A percentile compares a stretch with the other conserved stretches of the same genome.
Evolutionary conservation across 352 stramenopile species (phyloP).

Genomic region (Plasmopara muralis): DNA sequence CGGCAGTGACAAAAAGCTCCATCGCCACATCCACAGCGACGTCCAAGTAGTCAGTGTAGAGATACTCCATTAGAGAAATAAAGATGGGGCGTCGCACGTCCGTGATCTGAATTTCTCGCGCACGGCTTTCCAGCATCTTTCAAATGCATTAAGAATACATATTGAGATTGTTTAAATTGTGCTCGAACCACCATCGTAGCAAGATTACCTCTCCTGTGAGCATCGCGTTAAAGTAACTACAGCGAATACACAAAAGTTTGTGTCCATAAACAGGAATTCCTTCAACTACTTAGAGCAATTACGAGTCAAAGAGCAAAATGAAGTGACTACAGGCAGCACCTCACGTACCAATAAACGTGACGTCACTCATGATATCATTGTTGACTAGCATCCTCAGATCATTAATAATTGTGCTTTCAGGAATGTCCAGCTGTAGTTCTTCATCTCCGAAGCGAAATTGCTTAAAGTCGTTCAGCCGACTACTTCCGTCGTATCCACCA

Average conservation of each 20-base stretch:
- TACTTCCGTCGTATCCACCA: slow-evolving; percentile 94
- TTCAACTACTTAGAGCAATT: slow-evolving; percentile 46
- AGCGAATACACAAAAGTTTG: slow-evolving; percentile 91
- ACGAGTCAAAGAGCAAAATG: slow-evolving; percentile 1
- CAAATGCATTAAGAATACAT: background rate
- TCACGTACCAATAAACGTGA: slow-evolving; percentile 75
- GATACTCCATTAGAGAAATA: slow-evolving; percentile 91
- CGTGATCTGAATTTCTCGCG: slow-evolving; percentile 87
- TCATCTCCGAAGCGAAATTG: slow-evolving; percentile 84
- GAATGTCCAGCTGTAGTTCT: slow-evolving; percentile 77
- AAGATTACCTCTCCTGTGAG: slow-evolving; percentile 62
- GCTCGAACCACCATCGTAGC: background rate
- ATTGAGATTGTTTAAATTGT: slow-evolving; percentile 3
- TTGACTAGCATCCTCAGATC: slow-evolving; percentile 76
- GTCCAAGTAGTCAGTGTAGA: slow-evolving; percentile 95
- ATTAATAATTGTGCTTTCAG: slow-evolving; percentile 70
- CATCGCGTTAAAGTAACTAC: slow-evolving; percentile 91
- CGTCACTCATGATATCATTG: slow-evolving; percentile 83
- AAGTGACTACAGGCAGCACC: background rate
- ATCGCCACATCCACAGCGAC: slow-evolving; percentile 89
- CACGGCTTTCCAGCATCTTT: slow-evolving; percentile 86
- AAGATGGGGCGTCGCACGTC: slow-evolving; percentile 91
- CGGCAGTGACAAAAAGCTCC: slow-evolving; percentile 91
- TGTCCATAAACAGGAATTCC: slow-evolving; percentile 81
- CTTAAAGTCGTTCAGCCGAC: slow-evolving; percentile 94